Conservation (phyloP, 768 basidiomycete genomes). For the Clitopilus passeckerianus region DNA sequence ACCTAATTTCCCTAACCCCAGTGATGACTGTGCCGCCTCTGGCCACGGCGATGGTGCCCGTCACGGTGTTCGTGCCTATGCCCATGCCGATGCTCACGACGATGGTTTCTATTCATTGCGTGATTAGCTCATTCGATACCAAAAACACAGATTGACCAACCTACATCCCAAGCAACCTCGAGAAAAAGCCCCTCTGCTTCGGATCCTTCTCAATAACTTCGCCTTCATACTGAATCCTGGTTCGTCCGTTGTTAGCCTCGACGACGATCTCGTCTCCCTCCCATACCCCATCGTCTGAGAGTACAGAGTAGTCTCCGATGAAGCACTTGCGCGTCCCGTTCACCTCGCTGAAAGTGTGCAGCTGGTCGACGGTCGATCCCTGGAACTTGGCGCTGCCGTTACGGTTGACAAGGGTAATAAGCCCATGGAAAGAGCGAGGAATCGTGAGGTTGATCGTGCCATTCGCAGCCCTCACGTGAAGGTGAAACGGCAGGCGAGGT, state of each 20-base stretch:
- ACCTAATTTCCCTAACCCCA: too few relatives aligned
- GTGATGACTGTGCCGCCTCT: not conserved
- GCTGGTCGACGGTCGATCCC: slow-evolving; percentile 14
- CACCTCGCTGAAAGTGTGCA: slow-evolving; percentile 26
- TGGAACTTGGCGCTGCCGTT: slow-evolving; percentile 27
- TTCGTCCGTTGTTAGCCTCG: slow-evolving; percentile 27
- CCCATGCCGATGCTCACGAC: too few relatives aligned
- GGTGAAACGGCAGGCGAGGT: slow-evolving; percentile 16
- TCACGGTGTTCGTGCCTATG: not conserved
- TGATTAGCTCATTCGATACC: too few relatives aligned
- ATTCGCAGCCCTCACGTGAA: slow-evolving; percentile 17
- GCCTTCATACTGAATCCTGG: slow-evolving; percentile 30
- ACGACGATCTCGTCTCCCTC: slow-evolving; percentile 28
- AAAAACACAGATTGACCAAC: not conserved
- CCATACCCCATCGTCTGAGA: slow-evolving; percentile 19
- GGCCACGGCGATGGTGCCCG: not conserved
- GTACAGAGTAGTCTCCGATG: slow-evolving; percentile 26
- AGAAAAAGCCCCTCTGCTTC: slow-evolving; percentile 15
- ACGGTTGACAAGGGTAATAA: slow-evolving; percentile 18
- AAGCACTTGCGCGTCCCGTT: slow-evolving; percentile 25
- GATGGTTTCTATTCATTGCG: too few relatives aligned
- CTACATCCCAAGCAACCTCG: slow-evolving; percentile 20
- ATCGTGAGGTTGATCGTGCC: slow-evolving; percentile 27
- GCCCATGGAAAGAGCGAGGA: slow-evolving; percentile 37
- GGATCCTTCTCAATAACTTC: slow-evolving; percentile 15